Evolutionary conservation across 2,329 filamentous ascomycete genomes (phyloP).

Genomic region (Teratosphaeria viscida): DNA sequence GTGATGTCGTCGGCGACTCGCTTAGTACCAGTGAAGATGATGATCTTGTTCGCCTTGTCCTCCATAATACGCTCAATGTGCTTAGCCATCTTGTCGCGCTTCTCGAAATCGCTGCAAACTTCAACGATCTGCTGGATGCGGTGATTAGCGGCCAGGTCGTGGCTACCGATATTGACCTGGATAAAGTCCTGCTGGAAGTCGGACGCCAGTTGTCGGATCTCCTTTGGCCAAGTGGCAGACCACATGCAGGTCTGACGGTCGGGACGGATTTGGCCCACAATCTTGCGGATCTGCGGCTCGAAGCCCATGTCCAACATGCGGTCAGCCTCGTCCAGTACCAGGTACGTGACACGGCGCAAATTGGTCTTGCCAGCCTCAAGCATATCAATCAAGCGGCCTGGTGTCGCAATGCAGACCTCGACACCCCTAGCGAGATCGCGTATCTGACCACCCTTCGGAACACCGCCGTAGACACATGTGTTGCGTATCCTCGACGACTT

Average conservation of each 20-base stretch:
- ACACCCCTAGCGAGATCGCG: slow-evolving; percentile 89
- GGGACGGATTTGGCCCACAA: slow-evolving; percentile 91
- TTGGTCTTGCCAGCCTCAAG: slow-evolving; percentile 97
- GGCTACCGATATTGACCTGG: slow-evolving; percentile 95
- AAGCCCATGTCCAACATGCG: slow-evolving; percentile 99
- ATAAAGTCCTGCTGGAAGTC: slow-evolving; percentile 95
- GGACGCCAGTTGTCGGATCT: slow-evolving; percentile 80
- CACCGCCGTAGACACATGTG: slow-evolving; percentile 98
- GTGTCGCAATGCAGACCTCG: slow-evolving; percentile 96
- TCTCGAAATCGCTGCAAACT: slow-evolving; percentile 91
- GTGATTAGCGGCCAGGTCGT: slow-evolving; percentile 94
- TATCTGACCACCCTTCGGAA: slow-evolving; percentile 94
- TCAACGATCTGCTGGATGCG: slow-evolving; percentile 97
- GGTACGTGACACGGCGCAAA: slow-evolving; percentile 91
- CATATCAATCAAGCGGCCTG: slow-evolving; percentile 97
- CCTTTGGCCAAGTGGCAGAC: slow-evolving; percentile 99
- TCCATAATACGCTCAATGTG: slow-evolving; percentile 98
- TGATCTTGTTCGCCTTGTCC: slow-evolving; percentile 84
- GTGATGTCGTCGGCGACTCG: slow-evolving; percentile 97
- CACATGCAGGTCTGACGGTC: slow-evolving; percentile 99
- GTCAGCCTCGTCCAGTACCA: slow-evolving; percentile 97
- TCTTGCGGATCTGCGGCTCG: slow-evolving; percentile 98
- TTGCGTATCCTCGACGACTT: slow-evolving; percentile 97
- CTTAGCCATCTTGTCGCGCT: slow-evolving; percentile 95
- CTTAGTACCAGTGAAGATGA: slow-evolving; percentile 81